Evolutionary conservation across 257 asterid species (phyloP), one percentile per base, ranked within the genome.

Genomic region (Solanum bukasovii): DNA sequence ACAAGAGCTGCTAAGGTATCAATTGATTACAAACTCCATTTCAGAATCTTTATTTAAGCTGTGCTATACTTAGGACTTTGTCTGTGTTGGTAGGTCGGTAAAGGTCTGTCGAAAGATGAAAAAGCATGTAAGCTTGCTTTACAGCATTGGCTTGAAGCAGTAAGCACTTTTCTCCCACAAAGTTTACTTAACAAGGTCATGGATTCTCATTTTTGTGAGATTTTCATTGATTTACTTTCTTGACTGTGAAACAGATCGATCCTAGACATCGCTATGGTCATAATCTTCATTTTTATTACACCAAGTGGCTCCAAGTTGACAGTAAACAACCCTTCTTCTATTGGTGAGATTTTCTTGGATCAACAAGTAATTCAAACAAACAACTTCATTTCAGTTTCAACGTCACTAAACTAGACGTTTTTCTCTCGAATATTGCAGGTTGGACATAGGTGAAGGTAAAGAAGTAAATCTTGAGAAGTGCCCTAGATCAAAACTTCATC

Each of bases 121-220:
- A 94, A 91, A 84, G 98, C 98, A 3, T 94, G 97, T 34, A 93
- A 95, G 91, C 98, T 96, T 63, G 99, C 98, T 87, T 85, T 96
- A 90, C 98, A 95, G 91, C 98, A 96, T 88, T 96, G 99, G 98
- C 96, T 96, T 20, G 98, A 95, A 91, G 99, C 99, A 74, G 98
- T 96, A 88, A 96, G 99, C 92, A 87, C 34, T 87, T 63, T 25
- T 44, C 72, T 13, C 42, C 34, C 68, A 9, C 33, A 86, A 72
- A 65, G 49, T 89, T 56, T 67, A 40, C 52, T 25, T 67, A 27
- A n/a, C 10, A 13, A 27, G 37, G 13, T 74, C n/a, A 46, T 63
- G 70, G 18, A 46, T 77, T 40, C 59, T 16, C 81, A 3, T 42
- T 37, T 46, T 34, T 75, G 8, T 40, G 5, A 25, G 13, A 56